phyloP scores from a whole-genome alignment of 495 filamentous ascomycete genomes.

The Penicillium antarcticum region DNA sequence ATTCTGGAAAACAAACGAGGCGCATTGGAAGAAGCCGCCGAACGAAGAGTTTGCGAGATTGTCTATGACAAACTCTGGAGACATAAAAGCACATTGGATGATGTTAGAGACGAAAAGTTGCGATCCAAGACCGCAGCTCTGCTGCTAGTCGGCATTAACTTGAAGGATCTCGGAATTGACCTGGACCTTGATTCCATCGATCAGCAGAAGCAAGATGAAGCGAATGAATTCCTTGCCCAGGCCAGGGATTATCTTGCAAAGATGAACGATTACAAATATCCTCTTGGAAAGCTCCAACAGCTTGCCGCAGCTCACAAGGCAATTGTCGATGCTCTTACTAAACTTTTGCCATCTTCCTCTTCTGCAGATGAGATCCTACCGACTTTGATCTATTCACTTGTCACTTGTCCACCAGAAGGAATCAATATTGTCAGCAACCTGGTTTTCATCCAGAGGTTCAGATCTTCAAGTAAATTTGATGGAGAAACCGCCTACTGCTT shows the following conservation, averaged over 20 bases:
- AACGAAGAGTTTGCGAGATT: constrained; percentile 79
- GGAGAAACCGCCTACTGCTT: constrained; percentile 95
- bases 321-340: constrained; percentile 84
- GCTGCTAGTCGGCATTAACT: constrained; percentile 81
- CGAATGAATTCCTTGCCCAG: constrained; percentile 65
- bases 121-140: constrained; percentile 92
- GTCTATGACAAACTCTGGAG: constrained; percentile 88
- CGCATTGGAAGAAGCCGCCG: constrained; percentile 87
- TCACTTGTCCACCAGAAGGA: constrained; percentile 82
- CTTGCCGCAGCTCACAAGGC: constrained; percentile 86
- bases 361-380: constrained; percentile 97
- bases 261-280: constrained; percentile 86
- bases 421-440: constrained; percentile 91
- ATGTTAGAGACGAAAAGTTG: constrained; percentile 91
- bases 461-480: constrained; percentile 78
- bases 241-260: constrained; percentile 71
- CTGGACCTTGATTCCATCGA: constrained; percentile 50
- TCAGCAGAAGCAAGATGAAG: constrained; percentile 64
- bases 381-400: constrained; percentile 90
- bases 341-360: constrained; percentile 77
- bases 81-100: constrained; percentile 88
- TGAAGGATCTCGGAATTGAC: constrained; percentile 82
- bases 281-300: constrained; percentile 86
- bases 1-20: constrained; percentile 70
- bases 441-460: constrained; percentile 90